Percentiles rank a stretch among this genome's conserved stretches.
Evolutionary conservation across 2,329 filamentous ascomycete species (phyloP).

Genomic region (Penicillium sp.): DNA sequence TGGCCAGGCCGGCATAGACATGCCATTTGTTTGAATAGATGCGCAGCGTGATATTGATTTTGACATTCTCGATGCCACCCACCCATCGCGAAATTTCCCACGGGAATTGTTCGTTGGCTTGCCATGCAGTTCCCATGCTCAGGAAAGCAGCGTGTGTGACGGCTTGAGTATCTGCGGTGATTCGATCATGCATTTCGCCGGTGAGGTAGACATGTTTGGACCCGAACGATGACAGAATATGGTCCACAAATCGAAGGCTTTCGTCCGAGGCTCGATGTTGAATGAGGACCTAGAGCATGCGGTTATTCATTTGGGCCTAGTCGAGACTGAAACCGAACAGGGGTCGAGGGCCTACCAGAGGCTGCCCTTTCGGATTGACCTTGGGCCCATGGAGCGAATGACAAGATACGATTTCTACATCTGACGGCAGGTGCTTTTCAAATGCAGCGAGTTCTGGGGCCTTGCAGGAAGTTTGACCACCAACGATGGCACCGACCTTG

Average conservation of each 20-base stretch:
- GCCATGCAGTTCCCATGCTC: conserved; percentile 97
- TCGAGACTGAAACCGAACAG: conserved; percentile 11
- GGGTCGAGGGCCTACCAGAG: conserved; percentile 56
- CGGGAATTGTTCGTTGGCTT: conserved; percentile 88
- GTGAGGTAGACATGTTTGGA: conserved; percentile 85
- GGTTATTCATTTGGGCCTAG: conserved; percentile 11
- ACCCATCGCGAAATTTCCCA: conserved; percentile 96
- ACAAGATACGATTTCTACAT: conserved; percentile 91
- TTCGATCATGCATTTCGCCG: conserved; percentile 84
- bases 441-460: conserved; percentile 92
- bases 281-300: conserved; percentile 61
- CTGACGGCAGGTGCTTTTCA: conserved; percentile 75
- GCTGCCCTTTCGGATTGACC: conserved; percentile 82
- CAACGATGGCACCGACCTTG: conserved; percentile 89
- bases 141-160: conserved; percentile 97
- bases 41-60: conserved; percentile 94
- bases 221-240: conserved; percentile 72
- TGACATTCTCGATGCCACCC: conserved; percentile 96
- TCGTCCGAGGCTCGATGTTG: conserved; percentile 78
- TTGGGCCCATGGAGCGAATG: conserved; percentile 93
- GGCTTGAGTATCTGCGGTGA: conserved; percentile 96
- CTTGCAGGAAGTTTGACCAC: conserved; percentile 97
- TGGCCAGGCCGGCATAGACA: conserved; percentile 94
- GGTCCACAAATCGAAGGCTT: conserved; percentile 71
- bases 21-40: conserved; percentile 99